Conservation (phyloP, 2,329 filamentous ascomycete species). For the Xylariaceae sp. region DNA sequence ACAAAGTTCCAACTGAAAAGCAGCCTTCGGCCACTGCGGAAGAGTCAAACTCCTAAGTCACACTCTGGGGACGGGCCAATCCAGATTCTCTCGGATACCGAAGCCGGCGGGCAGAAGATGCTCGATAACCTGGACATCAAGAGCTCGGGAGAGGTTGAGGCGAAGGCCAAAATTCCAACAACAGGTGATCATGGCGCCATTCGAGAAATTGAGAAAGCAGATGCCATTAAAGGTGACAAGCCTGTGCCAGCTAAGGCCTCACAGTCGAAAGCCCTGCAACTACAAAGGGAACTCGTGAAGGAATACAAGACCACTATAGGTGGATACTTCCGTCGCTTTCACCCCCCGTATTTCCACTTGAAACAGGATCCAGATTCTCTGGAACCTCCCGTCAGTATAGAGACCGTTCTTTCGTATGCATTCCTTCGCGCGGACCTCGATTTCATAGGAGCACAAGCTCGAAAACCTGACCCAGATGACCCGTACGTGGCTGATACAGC, state of each 20-base stretch:
- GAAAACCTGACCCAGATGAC: conserved; percentile 76
- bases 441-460: conserved; percentile 87
- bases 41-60: conserved; percentile 17
- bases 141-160: conserved; percentile 48
- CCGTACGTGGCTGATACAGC: conserved; percentile 72
- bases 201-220: conserved; percentile 41
- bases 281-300: conserved; percentile 72
- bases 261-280: conserved; percentile 62
- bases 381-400: conserved; percentile 60
- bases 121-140: conserved; percentile 52
- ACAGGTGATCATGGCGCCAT: conserved; percentile 37
- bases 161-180: conserved; percentile 42
- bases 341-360: conserved; percentile 72
- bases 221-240: conserved; percentile 42
- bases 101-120: conserved; percentile 39
- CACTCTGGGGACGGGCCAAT: conserved; percentile 14
- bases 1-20: conserved; percentile 76
- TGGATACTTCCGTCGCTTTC: conserved; percentile 92
- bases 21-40: conserved; percentile 60
- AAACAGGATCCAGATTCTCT: conserved; percentile 38
- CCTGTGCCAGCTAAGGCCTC: conserved; percentile 55
- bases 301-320: conserved; percentile 85
- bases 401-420: conserved; percentile 84
- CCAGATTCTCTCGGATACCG: conserved; percentile 27
- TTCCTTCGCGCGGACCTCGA: conserved; percentile 94